Base-by-base conservation (phyloP, 345 rosid genomes). In the Moringa oleifera region DNA sequence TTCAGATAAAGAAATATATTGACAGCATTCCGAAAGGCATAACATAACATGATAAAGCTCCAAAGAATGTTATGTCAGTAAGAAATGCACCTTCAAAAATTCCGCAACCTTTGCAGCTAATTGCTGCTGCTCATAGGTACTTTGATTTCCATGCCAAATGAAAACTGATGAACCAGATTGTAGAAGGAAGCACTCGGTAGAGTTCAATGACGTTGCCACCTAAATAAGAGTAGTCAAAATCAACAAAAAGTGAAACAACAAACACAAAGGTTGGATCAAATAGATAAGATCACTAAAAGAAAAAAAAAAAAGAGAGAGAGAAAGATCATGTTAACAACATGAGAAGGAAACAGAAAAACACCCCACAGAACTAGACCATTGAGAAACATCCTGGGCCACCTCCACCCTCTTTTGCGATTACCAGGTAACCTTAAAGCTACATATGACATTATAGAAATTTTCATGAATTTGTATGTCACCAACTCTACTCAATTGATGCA, bases 71-170 rank as follows among this genome's bases (percentile, higher is more conserved):
- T 45, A 7, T 46, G 12, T 21, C 25, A 20, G 23, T 19, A 62
- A n/a, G 37, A 31, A 61, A 55, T 45, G 56, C 78, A 91, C 97
- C 97, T 91, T 91, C 67, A 95, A 73, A 75, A 85, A 84, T 63
- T 89, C 99, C 55, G 96, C 91, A 65, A 87, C 73, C 72, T 87
- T 89, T 51, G 91, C 81, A 59, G 97, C 90, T 64, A 82, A 66
- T 64, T 95, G 96, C 77, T 91, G 93, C 74, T 90, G 96, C 77
- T 95, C 98, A 75, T 71, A 82, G 23, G 94, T 73, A 78, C 99
- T 84, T 81, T 91, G 93, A 79, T 78, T 89, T 68, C 99, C 99
- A 75, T 87, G 93, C 99, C 99, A 95, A 24, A 73, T 79, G 75
- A 91, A 95, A 70, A 89, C 18, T 51, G 94, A 81, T 25, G 94